phyloP scores from a whole-genome alignment of 495 filamentous ascomycete species.

The Trichodelitschia bisporula region DNA sequence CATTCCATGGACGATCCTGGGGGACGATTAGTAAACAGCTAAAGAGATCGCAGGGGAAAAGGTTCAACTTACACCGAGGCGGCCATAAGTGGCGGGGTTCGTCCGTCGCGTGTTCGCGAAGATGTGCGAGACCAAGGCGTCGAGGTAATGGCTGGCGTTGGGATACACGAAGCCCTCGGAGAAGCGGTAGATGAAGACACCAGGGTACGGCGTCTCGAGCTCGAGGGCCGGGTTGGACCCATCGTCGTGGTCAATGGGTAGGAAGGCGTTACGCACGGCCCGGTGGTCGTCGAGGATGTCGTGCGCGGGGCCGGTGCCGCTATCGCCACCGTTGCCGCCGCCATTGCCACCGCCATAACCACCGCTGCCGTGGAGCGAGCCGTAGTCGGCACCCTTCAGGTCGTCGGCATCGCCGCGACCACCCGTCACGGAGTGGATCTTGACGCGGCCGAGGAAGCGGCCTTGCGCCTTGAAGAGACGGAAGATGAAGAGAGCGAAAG shows the following conservation, averaged over 20 bases:
- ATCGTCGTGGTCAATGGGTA: slow-evolving; percentile 72
- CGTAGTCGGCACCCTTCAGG: too few species aligned
- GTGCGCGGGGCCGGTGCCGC: too few species aligned
- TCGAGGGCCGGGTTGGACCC: slow-evolving; percentile 76
- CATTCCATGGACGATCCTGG: slow-evolving; percentile 82
- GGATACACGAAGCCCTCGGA: slow-evolving; percentile 93
- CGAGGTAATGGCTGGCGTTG: slow-evolving; percentile 78
- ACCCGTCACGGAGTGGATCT: slow-evolving; percentile 72
- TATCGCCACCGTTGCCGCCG: too few species aligned
- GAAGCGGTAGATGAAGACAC: slow-evolving; percentile 95
- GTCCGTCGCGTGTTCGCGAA: slow-evolving; percentile 58
- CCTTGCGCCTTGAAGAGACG: slow-evolving; percentile 66
- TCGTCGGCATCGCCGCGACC: too few species aligned
- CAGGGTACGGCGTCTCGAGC: slow-evolving; percentile 60
- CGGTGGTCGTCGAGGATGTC: slow-evolving; percentile 14
- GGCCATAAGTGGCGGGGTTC: slow-evolving; percentile 32
- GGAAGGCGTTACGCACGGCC: slow-evolving; percentile 46
- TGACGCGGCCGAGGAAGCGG: slow-evolving; percentile 69
- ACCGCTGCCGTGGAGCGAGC: slow-evolving; percentile 35
- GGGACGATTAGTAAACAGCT: neutral
- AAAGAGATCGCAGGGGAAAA: neutral
- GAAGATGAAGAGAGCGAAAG: slow-evolving; percentile 59
- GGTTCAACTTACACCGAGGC: slow-evolving; percentile 29
- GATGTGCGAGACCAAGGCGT: slow-evolving; percentile 49
- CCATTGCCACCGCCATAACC: neutral